These are phyloP conservation scores for Trichoderma erinaceum DNA, from an alignment of 495 filamentous ascomycete genomes.

Conservation along the genomic window DNA sequence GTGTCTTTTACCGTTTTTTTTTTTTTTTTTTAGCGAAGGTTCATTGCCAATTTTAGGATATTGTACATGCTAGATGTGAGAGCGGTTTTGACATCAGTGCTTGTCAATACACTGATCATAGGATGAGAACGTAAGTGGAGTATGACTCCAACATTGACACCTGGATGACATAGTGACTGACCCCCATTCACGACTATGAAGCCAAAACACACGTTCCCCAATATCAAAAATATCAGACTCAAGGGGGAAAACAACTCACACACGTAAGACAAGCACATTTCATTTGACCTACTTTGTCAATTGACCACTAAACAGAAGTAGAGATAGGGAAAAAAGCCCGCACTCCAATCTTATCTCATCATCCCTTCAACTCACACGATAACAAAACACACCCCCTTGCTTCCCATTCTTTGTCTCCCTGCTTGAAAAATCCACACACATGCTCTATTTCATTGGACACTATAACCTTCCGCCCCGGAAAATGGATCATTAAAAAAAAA, in stretches of 20 bases:
- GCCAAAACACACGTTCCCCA: too few relatives aligned
- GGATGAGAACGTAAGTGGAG: too few relatives aligned
- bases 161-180: too few relatives aligned
- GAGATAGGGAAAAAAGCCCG: neutral
- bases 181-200: too few relatives aligned
- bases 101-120: neutral
- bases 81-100: neutral
- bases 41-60: neutral
- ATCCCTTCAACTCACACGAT: neutral
- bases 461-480: neutral
- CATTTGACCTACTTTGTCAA: too few relatives aligned
- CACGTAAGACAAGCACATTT: too few relatives aligned
- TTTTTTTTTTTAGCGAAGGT: neutral
- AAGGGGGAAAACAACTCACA: too few relatives aligned
- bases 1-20: neutral
- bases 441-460: neutral
- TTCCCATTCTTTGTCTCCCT: neutral
- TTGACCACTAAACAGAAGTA: neutral
- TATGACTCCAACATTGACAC: too few relatives aligned
- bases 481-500: neutral
- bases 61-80: neutral
- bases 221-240: too few relatives aligned
- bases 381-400: neutral
- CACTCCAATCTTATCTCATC: neutral
- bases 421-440: neutral